Base-by-base conservation (phyloP, 2,329 filamentous ascomycete genomes). In the Aspergillus niger region DNA sequence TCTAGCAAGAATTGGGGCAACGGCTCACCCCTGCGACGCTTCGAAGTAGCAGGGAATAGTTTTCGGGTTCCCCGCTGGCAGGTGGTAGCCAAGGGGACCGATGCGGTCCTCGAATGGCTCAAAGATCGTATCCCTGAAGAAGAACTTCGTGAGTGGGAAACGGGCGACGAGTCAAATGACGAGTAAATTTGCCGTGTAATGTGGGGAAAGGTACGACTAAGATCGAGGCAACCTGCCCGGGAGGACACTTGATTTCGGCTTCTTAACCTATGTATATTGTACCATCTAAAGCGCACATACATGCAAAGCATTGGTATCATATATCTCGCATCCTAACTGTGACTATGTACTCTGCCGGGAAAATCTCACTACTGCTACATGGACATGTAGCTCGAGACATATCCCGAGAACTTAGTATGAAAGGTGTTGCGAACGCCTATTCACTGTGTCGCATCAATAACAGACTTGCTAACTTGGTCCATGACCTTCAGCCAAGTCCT, bases 1-100 rank as follows among this genome's bases (percentile, higher is more conserved):
- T 72, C 69, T 15, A 68, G 69, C 17, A 63, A 68, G 20, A 76
- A 72, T n/a, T 73, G 72, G 69, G 72, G 74, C 4, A 71, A 70
- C 41, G 81, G 82, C 2, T 70, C 71, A 78, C 87, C 68, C 64
- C 86, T 78, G 79, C 90, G 82, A 76, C 85, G 82, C 57, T 79
- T 97, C 8, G 89, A 96, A 51, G 89, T 97, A 3, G 86, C 85
- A 28, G 92, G 92, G 0, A 98, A 98, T 73, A 84, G 88, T 32
- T 98, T 98, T 77, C 84, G 91, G 32, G 92, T 97, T 32, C 94
- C 94, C 0, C 86, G 91, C 59, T 93, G 90, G 80, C 90, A 90
- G 64, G 85, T 97, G 6, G 79, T 98, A 51, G 90, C 94, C 62
- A 90, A 92, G 63, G 94, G 94, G 0, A 97, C 93, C 0, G 92